Percentiles rank a stretch among this genome's conserved stretches.
Conservation (phyloP, 257 asterid species). For the Thymus quinquecostatus region DNA sequence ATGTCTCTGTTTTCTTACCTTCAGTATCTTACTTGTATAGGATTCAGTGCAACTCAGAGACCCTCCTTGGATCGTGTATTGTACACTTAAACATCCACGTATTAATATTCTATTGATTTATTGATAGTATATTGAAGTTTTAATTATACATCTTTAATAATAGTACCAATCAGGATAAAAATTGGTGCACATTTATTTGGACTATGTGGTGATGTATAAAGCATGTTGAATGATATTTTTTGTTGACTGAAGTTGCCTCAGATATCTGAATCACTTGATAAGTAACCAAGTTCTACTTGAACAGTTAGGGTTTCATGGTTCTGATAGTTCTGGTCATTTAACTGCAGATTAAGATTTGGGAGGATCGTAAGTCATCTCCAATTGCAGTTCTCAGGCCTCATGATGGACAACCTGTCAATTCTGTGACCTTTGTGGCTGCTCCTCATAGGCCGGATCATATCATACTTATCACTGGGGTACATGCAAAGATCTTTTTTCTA, state of each 20-base stretch:
- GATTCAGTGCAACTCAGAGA: slow-evolving; percentile 5
- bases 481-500: background rate
- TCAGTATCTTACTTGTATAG: background rate
- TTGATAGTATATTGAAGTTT: background rate
- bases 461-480: slow-evolving; percentile 96
- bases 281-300: slow-evolving; percentile 21
- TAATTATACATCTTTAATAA: background rate
- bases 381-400: slow-evolving; percentile 92
- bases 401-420: slow-evolving; percentile 93
- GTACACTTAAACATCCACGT: background rate
- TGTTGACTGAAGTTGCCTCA: slow-evolving; percentile 5
- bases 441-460: slow-evolving; percentile 91
- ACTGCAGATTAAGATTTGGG: slow-evolving; percentile 96
- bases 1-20: background rate
- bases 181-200: background rate
- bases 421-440: slow-evolving; percentile 91
- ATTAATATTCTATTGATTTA: background rate
- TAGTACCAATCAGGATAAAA: background rate
- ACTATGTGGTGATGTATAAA: slow-evolving; percentile 15
- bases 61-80: background rate
- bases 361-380: slow-evolving; percentile 78
- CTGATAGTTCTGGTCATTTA: slow-evolving; percentile 20
- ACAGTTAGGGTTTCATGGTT: slow-evolving; percentile 2
- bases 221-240: background rate
- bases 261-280: slow-evolving; percentile 14